A percentile compares a stretch with the other conserved stretches of the same genome.
phyloP scores from a whole-genome alignment of 192 early-diverging fungal species.

The Gryganskiella cystojenkinii region DNA sequence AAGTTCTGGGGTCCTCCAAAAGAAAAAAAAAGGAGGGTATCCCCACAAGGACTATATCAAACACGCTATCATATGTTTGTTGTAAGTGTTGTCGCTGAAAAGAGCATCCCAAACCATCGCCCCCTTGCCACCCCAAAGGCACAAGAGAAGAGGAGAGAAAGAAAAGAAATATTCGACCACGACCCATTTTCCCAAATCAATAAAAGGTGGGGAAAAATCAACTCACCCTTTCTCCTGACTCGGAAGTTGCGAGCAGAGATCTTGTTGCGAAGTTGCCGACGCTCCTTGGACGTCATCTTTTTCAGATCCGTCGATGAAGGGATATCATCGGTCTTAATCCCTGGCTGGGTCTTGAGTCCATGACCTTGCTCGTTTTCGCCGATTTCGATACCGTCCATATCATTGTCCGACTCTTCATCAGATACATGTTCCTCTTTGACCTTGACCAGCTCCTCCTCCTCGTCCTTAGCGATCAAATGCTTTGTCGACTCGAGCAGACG shows the following conservation, averaged over 20 bases:
- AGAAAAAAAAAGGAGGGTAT: neutral
- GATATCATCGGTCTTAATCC: slow-evolving; percentile 52
- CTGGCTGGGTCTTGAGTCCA: slow-evolving; percentile 52
- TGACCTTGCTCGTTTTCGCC: slow-evolving; percentile 31
- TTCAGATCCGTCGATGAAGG: slow-evolving; percentile 67
- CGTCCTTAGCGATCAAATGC: slow-evolving; percentile 22
- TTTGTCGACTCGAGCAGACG: slow-evolving; percentile 50
- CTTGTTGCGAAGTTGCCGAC: slow-evolving; percentile 88
- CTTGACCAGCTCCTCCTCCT: slow-evolving; percentile 9
- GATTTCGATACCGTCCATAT: slow-evolving; percentile 13
- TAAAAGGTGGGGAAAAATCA: neutral
- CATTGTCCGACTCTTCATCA: slow-evolving; percentile 45
- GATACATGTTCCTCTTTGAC: slow-evolving; percentile 40
- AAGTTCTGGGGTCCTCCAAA: neutral
- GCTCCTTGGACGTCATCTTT: slow-evolving; percentile 77
- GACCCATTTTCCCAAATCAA: neutral
- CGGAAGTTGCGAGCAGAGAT: slow-evolving; percentile 89
- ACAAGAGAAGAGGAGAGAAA: no score
- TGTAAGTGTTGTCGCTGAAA: neutral
- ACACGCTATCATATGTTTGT: no score
- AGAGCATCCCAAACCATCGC: neutral
- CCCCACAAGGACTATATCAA: neutral
- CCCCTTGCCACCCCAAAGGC: neutral
- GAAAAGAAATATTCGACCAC: no score
- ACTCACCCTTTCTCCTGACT: slow-evolving; percentile 80